Percentiles rank a stretch among this genome's conserved stretches.
These are phyloP conservation scores for Echium plantagineum DNA, from an alignment of 257 asterid species.

Conservation along the genomic window DNA sequence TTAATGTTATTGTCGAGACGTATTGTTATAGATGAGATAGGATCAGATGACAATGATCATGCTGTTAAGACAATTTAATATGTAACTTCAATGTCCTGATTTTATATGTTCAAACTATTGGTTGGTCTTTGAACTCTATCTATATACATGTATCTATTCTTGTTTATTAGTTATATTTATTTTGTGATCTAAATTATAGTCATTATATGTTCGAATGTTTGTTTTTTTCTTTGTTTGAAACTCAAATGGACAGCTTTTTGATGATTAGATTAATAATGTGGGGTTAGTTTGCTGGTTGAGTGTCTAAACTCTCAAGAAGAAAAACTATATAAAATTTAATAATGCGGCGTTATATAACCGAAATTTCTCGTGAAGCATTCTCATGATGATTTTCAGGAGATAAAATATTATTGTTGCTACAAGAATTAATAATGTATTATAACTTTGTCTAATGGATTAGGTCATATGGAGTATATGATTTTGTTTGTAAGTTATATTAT, in stretches of 20 bases:
- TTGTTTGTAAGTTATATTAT: conserved; percentile 1
- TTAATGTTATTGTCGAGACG: no score
- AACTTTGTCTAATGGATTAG: neutral
- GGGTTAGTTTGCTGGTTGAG: conserved; percentile 5
- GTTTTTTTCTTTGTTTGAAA: neutral
- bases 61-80: neutral
- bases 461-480: neutral
- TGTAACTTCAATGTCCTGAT: neutral
- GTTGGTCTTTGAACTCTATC: neutral
- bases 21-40: no score
- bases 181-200: no score
- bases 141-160: neutral
- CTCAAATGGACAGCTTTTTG: neutral
- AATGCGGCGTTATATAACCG: no score
- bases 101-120: neutral
- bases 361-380: no score
- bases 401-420: neutral
- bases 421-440: neutral
- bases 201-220: neutral
- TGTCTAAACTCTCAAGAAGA: conserved; percentile 1
- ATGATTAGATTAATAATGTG: neutral
- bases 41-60: no score
- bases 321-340: no score
- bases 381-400: neutral
- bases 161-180: neutral